Base-by-base conservation (phyloP, 164 flowering plant genomes). In the Tetrastigma voinierianum region DNA sequence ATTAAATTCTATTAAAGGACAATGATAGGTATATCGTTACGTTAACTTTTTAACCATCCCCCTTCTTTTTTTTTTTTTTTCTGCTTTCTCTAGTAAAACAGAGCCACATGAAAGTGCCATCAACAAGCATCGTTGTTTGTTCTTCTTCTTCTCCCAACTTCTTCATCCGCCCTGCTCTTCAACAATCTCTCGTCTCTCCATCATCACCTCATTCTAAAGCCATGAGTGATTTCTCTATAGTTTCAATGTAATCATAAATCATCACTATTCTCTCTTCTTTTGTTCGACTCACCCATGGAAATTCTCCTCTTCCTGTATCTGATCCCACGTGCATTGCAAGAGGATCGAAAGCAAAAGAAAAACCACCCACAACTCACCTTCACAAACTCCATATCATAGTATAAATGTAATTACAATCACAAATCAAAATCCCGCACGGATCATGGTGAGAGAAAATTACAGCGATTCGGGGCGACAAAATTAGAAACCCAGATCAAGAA, bases 271-370 rank as follows among this genome's bases (percentile, higher is more conserved):
- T 44, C 52, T 67, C 55, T 61, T 72, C 67, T 10, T 21, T 40
- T 59, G 12, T 46, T 67, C 48, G 14, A 7, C 72, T 40, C 64
- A 46, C n/a, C 24, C 21, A 58, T 20, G 10, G 61, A 51, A 3
- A 65, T 48, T 56, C 65, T 74, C 55, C 69, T 77, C 77, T 84
- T 84, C 65, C 81, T 78, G 69, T 76, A 73, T 46, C 76, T 82
- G 53, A 82, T 82, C 65, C 87, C 87, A 60, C 85, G 82, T 0
- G 87, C 87, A 46, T 84, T 84, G 25, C 87, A 82, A n/a, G 82
- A 64, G 12, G 85, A 71, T 85, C 82, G 77, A n/a, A n/a, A 49
- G 51, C 25, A 44, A 58, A 52, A 15, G 20, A 49, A 58, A 66
- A 56, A 53, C 12, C n/a, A 45, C 20, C 18, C 13, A 18, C 32